A percentile compares a stretch with the other conserved stretches of the same genome.
Conservation (phyloP, 202 grass and related monocot species). For the Tripidium arundinaceum region DNA sequence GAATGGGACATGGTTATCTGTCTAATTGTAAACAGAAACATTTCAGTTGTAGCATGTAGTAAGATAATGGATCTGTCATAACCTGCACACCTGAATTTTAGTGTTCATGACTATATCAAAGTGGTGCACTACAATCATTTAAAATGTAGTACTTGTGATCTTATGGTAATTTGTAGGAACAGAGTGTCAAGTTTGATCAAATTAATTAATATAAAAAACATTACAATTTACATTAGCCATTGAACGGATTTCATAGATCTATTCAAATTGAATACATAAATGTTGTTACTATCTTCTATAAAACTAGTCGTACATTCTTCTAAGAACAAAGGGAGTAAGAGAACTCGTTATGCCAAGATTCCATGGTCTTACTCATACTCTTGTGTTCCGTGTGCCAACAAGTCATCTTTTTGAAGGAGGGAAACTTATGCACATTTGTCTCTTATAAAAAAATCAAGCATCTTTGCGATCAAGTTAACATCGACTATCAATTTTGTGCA, state of each 20-base stretch:
- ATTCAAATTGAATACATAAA: no score
- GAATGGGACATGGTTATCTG: neutral
- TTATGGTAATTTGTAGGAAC: neutral
- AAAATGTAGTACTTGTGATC: neutral
- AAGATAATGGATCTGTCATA: neutral
- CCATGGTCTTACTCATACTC: neutral
- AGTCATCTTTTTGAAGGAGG: neutral
- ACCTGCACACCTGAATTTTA: neutral
- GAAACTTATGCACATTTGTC: neutral
- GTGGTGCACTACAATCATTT: neutral
- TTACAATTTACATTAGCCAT: no score
- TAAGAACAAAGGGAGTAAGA: no score
- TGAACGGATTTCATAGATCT: no score
- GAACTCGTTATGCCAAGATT: neutral
- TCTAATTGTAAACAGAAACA: neutral
- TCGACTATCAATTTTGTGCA: no score
- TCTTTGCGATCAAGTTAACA: no score
- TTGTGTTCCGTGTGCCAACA: neutral
- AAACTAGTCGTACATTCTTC: neutral
- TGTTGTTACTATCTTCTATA: no score
- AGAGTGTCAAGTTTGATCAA: no score
- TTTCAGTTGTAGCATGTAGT: neutral
- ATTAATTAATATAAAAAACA: no score
- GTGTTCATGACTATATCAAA: neutral
- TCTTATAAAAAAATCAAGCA: no score